Conservation (phyloP, 192 early-diverging fungal species). For the Umbelopsis vinacea region DNA sequence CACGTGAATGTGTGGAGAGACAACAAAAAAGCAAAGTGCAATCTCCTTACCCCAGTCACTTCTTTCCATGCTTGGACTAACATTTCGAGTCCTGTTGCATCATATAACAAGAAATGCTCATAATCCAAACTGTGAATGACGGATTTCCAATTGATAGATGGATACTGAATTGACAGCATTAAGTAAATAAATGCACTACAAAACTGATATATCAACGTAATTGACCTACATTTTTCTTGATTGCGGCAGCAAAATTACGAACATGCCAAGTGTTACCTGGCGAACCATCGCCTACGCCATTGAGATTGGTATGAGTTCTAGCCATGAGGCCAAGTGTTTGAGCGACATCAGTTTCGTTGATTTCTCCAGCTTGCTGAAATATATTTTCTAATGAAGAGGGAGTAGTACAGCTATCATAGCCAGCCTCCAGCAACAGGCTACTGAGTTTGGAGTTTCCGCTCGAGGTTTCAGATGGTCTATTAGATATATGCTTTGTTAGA, state of each 20-base stretch:
- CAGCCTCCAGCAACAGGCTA: constrained; percentile 56
- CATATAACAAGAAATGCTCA: constrained; percentile 59
- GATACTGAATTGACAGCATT: constrained; percentile 29
- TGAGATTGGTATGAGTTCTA: constrained; percentile 47
- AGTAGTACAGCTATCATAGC: constrained; percentile 54
- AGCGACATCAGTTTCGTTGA: constrained; percentile 59
- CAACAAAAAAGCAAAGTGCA: too few relatives aligned
- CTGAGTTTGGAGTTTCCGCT: constrained; percentile 34
- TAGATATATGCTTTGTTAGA: neutral
- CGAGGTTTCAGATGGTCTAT: constrained; percentile 40
- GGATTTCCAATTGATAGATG: constrained; percentile 63
- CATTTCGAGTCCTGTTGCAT: constrained; percentile 63
- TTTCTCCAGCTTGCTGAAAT: constrained; percentile 45
- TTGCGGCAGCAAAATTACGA: constrained; percentile 57
- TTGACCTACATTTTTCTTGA: constrained; percentile 57
- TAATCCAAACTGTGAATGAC: constrained; percentile 69
- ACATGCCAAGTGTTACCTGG: constrained; percentile 63
- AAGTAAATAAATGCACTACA: neutral
- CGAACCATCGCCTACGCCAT: constrained; percentile 39
- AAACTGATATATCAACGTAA: neutral
- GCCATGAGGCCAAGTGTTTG: constrained; percentile 70
- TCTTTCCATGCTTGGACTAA: constrained; percentile 63
- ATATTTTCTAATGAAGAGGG: constrained; percentile 45
- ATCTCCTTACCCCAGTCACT: constrained; percentile 19
- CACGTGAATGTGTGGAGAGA: too few relatives aligned